Evolutionary conservation across 169 alveolate genomes (phyloP).

Genomic region (Cryptosporidium andersoni): DNA sequence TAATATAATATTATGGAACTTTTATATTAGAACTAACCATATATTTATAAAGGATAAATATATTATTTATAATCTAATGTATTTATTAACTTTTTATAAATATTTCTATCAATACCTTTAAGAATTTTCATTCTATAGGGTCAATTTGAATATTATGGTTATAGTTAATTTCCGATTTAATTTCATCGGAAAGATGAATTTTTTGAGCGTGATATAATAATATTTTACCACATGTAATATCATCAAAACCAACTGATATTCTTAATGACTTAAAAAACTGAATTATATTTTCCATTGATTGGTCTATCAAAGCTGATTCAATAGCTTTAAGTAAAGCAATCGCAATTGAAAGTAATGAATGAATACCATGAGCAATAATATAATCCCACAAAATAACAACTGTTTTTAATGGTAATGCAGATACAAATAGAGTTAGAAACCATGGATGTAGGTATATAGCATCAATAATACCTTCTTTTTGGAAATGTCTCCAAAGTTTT

Average conservation of each 20-base stretch:
- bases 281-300: constrained; percentile 63
- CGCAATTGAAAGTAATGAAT: constrained; percentile 43
- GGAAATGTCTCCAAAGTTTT: constrained; percentile 75
- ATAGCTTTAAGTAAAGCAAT: constrained; percentile 53
- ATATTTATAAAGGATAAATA: too few relatives aligned
- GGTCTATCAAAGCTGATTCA: constrained; percentile 52
- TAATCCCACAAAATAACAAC: constrained; percentile 81
- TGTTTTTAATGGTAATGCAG: constrained; percentile 78
- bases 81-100: too few relatives aligned
- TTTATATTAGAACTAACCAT: too few relatives aligned
- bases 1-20: too few relatives aligned
- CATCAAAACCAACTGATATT: constrained; percentile 52
- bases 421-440: constrained; percentile 80
- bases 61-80: too few relatives aligned
- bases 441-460: constrained; percentile 81
- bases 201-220: constrained; percentile 38
- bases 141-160: too few relatives aligned
- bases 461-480: constrained; percentile 78
- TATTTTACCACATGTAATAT: constrained; percentile 57
- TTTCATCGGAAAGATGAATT: constrained; percentile 49
- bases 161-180: constrained; percentile 1
- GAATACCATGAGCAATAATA: constrained; percentile 61
- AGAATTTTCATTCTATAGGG: too few relatives aligned
- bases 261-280: constrained; percentile 65
- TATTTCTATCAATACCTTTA: too few relatives aligned